phyloP scores from a whole-genome alignment of 2,329 filamentous ascomycete genomes.

The Venturia pyrina region DNA sequence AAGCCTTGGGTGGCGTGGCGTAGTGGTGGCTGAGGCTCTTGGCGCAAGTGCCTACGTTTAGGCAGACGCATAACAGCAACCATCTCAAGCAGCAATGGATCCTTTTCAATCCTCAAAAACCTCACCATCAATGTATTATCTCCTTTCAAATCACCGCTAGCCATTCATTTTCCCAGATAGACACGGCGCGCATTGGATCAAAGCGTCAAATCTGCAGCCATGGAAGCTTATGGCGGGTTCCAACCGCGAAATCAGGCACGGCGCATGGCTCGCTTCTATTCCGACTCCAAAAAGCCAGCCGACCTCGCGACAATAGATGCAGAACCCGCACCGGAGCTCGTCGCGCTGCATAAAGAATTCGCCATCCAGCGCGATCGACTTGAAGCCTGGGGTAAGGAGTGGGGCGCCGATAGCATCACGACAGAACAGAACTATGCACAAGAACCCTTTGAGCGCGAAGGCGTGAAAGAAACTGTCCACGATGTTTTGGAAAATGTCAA shows the following conservation, averaged over 20 bases:
- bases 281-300: conserved; percentile 70
- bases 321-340: conserved; percentile 55
- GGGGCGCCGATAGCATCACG: conserved; percentile 57
- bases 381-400: conserved; percentile 71
- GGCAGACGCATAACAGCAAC: not conserved
- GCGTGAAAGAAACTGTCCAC: conserved; percentile 64
- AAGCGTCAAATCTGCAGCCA: not conserved
- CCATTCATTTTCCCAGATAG: not conserved
- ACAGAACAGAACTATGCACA: conserved; percentile 60
- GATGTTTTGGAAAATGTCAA: conserved; percentile 75
- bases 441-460: conserved; percentile 55
- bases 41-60: not conserved
- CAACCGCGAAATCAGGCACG: conserved; percentile 18
- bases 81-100: not conserved
- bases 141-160: not conserved
- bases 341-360: conserved; percentile 63
- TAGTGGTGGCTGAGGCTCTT: no score
- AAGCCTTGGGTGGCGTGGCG: no score
- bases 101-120: not conserved
- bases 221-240: conserved; percentile 1
- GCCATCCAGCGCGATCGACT: conserved; percentile 72
- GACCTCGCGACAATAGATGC: conserved; percentile 54
- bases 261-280: conserved; percentile 62
- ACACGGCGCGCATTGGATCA: not conserved
- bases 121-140: not conserved